Conservation (phyloP, 2,329 filamentous ascomycete genomes). For the Aschersonia sp. region DNA sequence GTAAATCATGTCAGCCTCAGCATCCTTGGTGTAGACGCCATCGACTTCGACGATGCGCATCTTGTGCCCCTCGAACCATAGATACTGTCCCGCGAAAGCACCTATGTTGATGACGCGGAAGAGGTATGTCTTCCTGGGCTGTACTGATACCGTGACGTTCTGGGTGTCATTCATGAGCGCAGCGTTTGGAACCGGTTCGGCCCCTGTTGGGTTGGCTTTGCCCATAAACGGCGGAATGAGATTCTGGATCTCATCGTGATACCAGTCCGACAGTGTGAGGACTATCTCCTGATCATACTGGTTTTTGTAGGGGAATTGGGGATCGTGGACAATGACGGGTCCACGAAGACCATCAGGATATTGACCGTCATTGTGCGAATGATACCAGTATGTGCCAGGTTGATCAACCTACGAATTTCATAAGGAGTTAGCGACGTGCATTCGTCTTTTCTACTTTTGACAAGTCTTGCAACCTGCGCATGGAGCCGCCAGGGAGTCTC, state of each 20-base stretch:
- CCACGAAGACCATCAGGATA: constrained; percentile 58
- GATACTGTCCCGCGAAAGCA: constrained; percentile 52
- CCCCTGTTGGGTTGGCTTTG: constrained; percentile 40
- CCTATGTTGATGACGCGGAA: constrained; percentile 61
- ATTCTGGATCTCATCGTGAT: constrained; percentile 41
- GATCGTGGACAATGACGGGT: constrained; percentile 50
- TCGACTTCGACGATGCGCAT: constrained; percentile 61
- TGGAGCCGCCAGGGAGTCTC: constrained; percentile 5
- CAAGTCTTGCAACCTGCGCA: background rate
- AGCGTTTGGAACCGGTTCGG: constrained; percentile 52
- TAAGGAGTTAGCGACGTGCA: background rate
- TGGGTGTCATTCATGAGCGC: constrained; percentile 59
- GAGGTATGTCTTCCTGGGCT: constrained; percentile 57
- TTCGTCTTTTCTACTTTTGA: background rate
- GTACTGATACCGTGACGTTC: constrained; percentile 41
- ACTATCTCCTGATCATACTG: constrained; percentile 49
- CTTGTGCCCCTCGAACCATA: constrained; percentile 53
- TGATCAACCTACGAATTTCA: constrained; percentile 35
- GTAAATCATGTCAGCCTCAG: constrained; percentile 49
- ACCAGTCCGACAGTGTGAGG: constrained; percentile 56
- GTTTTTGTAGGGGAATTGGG: constrained; percentile 38
- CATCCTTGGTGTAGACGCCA: constrained; percentile 50
- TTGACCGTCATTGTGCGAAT: constrained; percentile 52
- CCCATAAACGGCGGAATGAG: constrained; percentile 34
- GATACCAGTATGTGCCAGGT: constrained; percentile 69